A percentile compares a stretch with the other conserved stretches of the same genome.
Conservation (phyloP, 306 rosid genomes). For the Spatholobus suberectus region DNA sequence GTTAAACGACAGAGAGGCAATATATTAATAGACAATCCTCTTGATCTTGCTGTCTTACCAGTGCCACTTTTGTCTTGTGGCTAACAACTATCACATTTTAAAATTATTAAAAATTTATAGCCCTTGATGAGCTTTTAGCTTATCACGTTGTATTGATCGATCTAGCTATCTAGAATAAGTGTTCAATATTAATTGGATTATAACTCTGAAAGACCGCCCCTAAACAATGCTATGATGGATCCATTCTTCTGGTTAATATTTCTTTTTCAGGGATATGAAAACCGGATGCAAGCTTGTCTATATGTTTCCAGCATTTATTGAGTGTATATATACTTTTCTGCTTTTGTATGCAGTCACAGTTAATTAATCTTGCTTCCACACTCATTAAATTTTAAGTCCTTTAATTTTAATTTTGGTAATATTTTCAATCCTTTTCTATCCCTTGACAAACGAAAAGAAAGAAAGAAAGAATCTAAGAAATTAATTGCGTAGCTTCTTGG, state of each 20-base stretch:
- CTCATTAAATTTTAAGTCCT: slow-evolving; percentile 11
- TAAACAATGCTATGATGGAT: slow-evolving; percentile 32
- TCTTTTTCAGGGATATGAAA: slow-evolving; percentile 33
- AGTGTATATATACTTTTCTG: not conserved
- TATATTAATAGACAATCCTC: slow-evolving; percentile 46
- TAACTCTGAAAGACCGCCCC: slow-evolving; percentile 26
- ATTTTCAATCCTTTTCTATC: not conserved
- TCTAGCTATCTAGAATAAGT: slow-evolving; percentile 27
- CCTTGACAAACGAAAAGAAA: not conserved
- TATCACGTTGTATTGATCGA: slow-evolving; percentile 28
- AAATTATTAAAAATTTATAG: slow-evolving; percentile 18
- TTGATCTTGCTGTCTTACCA: slow-evolving; percentile 64
- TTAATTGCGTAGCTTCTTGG: too few relatives aligned
- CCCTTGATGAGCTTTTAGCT: slow-evolving; percentile 41
- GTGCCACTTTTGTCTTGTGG: slow-evolving; percentile 47
- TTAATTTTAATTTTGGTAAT: not conserved
- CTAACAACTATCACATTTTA: slow-evolving; percentile 35
- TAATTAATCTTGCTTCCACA: slow-evolving; percentile 13
- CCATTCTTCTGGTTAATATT: slow-evolving; percentile 24
- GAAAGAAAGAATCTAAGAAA: not conserved
- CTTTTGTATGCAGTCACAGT: not conserved
- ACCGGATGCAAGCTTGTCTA: slow-evolving; percentile 27
- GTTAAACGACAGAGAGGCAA: slow-evolving; percentile 42
- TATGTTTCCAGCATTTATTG: slow-evolving; percentile 32
- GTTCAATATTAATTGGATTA: slow-evolving; percentile 30